Evolutionary conservation across 768 basidiomycete genomes (phyloP), one percentile per base, ranked within the genome.

Genomic region (Trametes gibbosa): DNA sequence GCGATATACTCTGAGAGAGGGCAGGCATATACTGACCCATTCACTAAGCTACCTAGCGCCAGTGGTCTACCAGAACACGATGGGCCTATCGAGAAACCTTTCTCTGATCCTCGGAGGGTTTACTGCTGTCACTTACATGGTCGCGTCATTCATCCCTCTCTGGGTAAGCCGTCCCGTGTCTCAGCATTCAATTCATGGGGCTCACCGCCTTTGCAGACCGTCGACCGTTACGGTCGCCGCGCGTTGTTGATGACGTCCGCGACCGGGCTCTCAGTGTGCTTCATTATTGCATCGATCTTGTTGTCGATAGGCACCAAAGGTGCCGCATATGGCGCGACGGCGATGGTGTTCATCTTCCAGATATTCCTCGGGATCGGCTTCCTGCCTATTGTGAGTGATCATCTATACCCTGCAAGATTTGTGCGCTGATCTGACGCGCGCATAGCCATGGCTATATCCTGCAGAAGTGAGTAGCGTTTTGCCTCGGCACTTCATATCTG

Each of bases 331-430:
- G 75, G 72, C 7, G 76, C 74, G 3, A 75, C 74, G 1, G 75
- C 74, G 1, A 75, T 76, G 72, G 73, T 77, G 8, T 76, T 75
- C 62, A 64, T 77, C 5, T 75, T 77, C 68, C 74, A 77, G 65
- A 73, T 76, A 50, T 76, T 76, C 68, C 60, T 77, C 14, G 73
- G 75, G 0, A 71, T 76, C 29, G 75, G 76, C 8, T 78, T 68
- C 52, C 57, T 76, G n/a, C 73, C 73, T 3, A 73, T 77, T 29
- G 74, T 77, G 42, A 53, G 73, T 65, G 32, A 14, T 34, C 10
- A 9, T 14, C 8, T 7, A 2, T 4, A 1, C 23, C 34, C 27
- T n/a, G 13, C 1, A 17, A n/a, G 2, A 29, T 17, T 39, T 17
- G 59, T 6, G 4, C 34, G 6, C 29, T 50, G 27, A 43, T 9